A percentile compares a stretch with the other conserved stretches of the same genome.
phyloP scores from a whole-genome alignment of 805 yeast species.

The Jamesozyma hellenica region DNA sequence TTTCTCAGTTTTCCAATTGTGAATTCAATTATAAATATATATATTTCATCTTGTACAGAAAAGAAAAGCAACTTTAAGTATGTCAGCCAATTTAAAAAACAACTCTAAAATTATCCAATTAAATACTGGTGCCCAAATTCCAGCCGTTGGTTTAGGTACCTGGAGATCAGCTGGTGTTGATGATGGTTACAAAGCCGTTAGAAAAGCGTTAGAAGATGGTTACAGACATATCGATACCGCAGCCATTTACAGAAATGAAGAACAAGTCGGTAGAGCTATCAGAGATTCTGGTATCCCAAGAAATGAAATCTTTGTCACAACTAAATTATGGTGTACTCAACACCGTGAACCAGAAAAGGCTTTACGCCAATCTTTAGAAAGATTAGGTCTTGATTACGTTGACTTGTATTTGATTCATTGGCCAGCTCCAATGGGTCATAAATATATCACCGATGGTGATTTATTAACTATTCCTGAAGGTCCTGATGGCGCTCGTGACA shows the following conservation, averaged over 20 bases:
- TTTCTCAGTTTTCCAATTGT: too few relatives aligned
- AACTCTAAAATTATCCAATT: conserved; percentile 29
- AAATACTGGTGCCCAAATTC: conserved; percentile 56
- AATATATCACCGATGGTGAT: conserved; percentile 30
- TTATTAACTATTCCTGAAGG: conserved; percentile 28
- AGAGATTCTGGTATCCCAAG: conserved; percentile 53
- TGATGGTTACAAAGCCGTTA: conserved; percentile 48
- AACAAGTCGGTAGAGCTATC: conserved; percentile 47
- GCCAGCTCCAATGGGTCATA: conserved; percentile 52
- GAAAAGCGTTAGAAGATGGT: conserved; percentile 50
- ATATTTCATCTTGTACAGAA: too few relatives aligned
- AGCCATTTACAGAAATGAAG: conserved; percentile 57
- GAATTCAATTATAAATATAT: too few relatives aligned
- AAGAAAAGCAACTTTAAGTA: neutral
- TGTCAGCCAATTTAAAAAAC: conserved; percentile 13
- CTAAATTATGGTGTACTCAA: conserved; percentile 54
- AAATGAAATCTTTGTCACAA: conserved; percentile 56
- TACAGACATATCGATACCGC: conserved; percentile 77
- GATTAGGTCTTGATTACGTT: conserved; percentile 63
- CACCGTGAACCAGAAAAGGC: conserved; percentile 43
- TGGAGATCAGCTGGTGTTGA: conserved; percentile 49
- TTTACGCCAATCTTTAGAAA: conserved; percentile 46
- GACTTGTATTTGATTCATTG: conserved; percentile 76
- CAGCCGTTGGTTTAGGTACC: conserved; percentile 66
- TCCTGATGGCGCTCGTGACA: conserved; percentile 33